A percentile compares a stretch with the other conserved stretches of the same genome.
Evolutionary conservation across 441 rosid genomes (phyloP).

Genomic region (Bruguiera hainesii): DNA sequence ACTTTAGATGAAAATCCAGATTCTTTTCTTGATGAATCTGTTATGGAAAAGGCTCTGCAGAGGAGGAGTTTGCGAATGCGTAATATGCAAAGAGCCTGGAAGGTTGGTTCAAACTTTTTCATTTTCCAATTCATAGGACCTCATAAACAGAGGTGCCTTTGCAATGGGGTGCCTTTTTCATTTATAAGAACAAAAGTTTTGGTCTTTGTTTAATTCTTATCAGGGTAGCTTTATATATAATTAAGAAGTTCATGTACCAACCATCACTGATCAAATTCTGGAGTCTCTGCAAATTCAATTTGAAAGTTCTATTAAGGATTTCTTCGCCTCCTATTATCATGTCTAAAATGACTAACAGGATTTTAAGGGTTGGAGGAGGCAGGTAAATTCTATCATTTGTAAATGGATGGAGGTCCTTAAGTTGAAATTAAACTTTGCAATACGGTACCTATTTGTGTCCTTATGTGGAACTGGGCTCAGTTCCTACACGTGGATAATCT

Average conservation of each 20-base stretch:
- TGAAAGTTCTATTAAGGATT: no score
- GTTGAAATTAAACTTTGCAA: background rate
- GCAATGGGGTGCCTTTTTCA: no score
- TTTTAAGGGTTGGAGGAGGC: no score
- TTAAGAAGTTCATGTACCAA: no score
- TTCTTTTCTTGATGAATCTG: slow-evolving; percentile 69
- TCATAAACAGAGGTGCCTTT: background rate
- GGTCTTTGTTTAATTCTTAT: no score
- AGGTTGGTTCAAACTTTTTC: slow-evolving; percentile 29
- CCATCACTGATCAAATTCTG: no score
- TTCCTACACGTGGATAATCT: background rate
- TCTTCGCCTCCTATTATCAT: no score
- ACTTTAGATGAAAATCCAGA: slow-evolving; percentile 49
- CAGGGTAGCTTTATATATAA: no score
- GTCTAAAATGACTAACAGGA: no score
- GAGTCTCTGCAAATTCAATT: no score
- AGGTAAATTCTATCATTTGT: no score
- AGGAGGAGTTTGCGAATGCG: slow-evolving; percentile 88
- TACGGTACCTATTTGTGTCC: background rate
- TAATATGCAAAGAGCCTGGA: slow-evolving; percentile 94
- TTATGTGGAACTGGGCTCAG: background rate
- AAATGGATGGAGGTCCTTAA: slow-evolving; percentile 5
- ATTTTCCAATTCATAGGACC: background rate
- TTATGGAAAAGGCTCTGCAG: slow-evolving; percentile 95
- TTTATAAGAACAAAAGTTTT: no score